Conservation (phyloP, 306 rosid genomes). For the Cucurbita ficifolia region DNA sequence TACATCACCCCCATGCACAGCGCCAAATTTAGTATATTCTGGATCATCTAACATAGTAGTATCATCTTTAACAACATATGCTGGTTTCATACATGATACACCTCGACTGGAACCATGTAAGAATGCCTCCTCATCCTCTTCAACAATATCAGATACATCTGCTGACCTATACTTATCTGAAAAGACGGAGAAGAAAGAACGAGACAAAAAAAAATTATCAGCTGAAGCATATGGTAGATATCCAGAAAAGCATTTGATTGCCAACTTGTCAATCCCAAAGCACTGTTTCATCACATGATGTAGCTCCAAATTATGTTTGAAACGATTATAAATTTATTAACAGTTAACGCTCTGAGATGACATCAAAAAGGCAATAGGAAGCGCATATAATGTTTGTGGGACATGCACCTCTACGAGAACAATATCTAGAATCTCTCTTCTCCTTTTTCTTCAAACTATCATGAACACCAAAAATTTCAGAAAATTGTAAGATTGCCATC, state of each 20-base stretch:
- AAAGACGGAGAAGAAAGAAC: slow-evolving; percentile 7
- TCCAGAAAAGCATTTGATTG: neutral
- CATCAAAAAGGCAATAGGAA: slow-evolving; percentile 2
- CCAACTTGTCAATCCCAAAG: neutral
- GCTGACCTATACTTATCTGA: slow-evolving; percentile 53
- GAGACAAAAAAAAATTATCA: slow-evolving; percentile 8
- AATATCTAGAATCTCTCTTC: slow-evolving; percentile 61
- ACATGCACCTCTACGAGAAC: slow-evolving; percentile 48
- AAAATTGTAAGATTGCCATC: slow-evolving; percentile 61
- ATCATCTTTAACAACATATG: slow-evolving; percentile 19
- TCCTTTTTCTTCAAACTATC: slow-evolving; percentile 65
- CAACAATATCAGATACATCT: slow-evolving; percentile 49
- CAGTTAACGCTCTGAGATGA: neutral
- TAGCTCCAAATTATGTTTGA: neutral
- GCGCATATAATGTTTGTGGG: slow-evolving; percentile 2
- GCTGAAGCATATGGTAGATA: neutral
- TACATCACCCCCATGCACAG: slow-evolving; percentile 29
- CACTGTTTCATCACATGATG: neutral
- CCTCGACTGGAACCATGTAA: slow-evolving; percentile 39
- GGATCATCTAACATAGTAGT: slow-evolving; percentile 26
- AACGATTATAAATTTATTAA: neutral
- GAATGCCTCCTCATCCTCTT: slow-evolving; percentile 90
- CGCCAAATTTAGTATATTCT: slow-evolving; percentile 40
- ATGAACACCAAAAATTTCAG: slow-evolving; percentile 81
- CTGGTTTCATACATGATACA: slow-evolving; percentile 30